These are phyloP conservation scores for Aspergillus sp. DNA, from an alignment of 2,329 filamentous ascomycete genomes.

Conservation along the genomic window DNA sequence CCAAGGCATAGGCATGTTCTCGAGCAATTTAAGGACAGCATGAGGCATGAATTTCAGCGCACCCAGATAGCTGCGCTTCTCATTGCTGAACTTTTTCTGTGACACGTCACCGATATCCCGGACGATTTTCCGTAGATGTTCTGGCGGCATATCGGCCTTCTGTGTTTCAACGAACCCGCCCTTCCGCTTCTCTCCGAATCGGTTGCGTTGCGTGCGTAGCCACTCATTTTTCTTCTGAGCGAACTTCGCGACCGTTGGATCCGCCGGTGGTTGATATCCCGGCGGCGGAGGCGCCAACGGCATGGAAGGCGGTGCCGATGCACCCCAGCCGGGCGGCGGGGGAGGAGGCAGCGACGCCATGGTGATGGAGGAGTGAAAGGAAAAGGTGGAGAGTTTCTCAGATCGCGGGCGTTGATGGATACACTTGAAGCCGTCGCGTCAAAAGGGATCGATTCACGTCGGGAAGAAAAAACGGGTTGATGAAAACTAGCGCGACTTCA, in stretches of 20 bases:
- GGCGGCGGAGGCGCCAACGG: constrained; percentile 73
- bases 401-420: constrained; percentile 24
- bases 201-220: constrained; percentile 83
- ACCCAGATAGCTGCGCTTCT: constrained; percentile 96
- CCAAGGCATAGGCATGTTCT: constrained; percentile 99
- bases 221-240: constrained; percentile 99
- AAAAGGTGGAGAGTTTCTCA: constrained; percentile 15
- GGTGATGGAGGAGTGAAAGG: constrained; percentile 26
- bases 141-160: constrained; percentile 97
- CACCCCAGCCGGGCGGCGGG: constrained; percentile 66
- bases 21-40: constrained; percentile 90
- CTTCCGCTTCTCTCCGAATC: constrained; percentile 96
- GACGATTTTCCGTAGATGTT: constrained; percentile 97
- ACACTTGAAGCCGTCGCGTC: constrained; percentile 34
- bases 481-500: not conserved
- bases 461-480: not conserved
- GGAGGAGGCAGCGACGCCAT: constrained; percentile 64
- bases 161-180: constrained; percentile 96
- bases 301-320: constrained; percentile 50
- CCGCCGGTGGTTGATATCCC: constrained; percentile 74
- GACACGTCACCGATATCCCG: constrained; percentile 98
- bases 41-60: constrained; percentile 99
- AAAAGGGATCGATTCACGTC: constrained; percentile 21
- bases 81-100: constrained; percentile 98
- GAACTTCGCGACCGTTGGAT: constrained; percentile 88